Conservation (phyloP, 768 basidiomycete genomes). For the Kwoniella pini region DNA sequence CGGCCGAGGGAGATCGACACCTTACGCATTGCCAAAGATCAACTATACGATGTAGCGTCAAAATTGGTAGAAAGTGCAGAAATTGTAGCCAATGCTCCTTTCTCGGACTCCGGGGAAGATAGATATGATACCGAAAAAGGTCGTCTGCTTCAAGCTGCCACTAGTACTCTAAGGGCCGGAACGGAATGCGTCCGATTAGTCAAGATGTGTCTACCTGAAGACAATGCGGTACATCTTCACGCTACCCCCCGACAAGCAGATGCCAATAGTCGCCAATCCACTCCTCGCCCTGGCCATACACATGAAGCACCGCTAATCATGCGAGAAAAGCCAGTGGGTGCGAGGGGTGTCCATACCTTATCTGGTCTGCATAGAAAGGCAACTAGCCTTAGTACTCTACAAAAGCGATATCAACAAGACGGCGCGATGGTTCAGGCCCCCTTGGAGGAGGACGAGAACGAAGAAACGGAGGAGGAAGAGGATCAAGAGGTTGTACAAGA, state of each 20-base stretch:
- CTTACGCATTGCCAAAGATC: constrained; percentile 72
- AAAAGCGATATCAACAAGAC: constrained; percentile 37
- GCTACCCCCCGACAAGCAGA: constrained; percentile 55
- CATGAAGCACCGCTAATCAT: constrained; percentile 16
- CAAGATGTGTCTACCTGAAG: constrained; percentile 72
- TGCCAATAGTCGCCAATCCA: constrained; percentile 65
- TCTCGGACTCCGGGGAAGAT: constrained; percentile 60
- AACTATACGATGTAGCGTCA: constrained; percentile 79
- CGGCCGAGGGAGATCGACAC: constrained; percentile 63
- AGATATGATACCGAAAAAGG: constrained; percentile 73
- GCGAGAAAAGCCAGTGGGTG: constrained; percentile 38
- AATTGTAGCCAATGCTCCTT: constrained; percentile 64
- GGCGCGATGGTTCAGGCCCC: constrained; percentile 22
- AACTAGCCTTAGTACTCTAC: constrained; percentile 47
- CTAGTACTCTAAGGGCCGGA: constrained; percentile 79
- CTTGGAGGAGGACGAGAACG: constrained; percentile 28
- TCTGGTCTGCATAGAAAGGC: constrained; percentile 55
- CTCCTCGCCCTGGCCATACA: constrained; percentile 17
- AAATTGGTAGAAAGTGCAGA: constrained; percentile 86
- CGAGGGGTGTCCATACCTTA: constrained; percentile 50
- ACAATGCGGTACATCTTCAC: constrained; percentile 44
- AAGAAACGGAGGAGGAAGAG: constrained; percentile 37
- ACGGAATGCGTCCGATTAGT: constrained; percentile 85
- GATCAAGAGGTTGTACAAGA: constrained; percentile 38
- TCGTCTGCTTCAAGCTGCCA: constrained; percentile 76